Conservation (phyloP, 2,329 filamentous ascomycete species). For the Colletotrichum plurivorum region DNA sequence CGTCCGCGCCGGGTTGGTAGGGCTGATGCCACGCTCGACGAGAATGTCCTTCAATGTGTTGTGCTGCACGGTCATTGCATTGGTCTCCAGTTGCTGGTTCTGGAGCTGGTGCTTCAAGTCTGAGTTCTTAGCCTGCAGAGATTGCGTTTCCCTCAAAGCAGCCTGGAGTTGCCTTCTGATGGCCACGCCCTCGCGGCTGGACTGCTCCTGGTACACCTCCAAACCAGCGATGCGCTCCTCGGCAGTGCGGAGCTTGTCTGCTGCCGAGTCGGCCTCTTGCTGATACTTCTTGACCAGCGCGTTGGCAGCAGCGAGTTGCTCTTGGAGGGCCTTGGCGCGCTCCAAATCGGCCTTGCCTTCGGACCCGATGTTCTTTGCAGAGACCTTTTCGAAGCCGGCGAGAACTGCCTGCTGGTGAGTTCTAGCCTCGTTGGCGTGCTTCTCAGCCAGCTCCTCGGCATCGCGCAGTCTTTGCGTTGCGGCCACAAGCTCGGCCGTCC, state of each 20-base stretch:
- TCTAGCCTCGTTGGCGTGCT: slow-evolving; percentile 87
- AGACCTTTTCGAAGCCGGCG: slow-evolving; percentile 83
- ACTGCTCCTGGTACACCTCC: slow-evolving; percentile 97
- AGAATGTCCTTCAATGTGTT: slow-evolving; percentile 94
- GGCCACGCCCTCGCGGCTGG: slow-evolving; percentile 90
- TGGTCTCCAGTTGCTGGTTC: slow-evolving; percentile 92
- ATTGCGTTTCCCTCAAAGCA: slow-evolving; percentile 85
- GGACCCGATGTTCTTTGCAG: slow-evolving; percentile 65
- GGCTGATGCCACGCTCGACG: slow-evolving; percentile 88
- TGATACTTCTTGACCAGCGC: slow-evolving; percentile 89
- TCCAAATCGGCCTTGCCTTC: slow-evolving; percentile 69
- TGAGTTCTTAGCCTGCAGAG: slow-evolving; percentile 83
- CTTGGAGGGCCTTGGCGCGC: slow-evolving; percentile 80
- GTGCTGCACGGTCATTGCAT: slow-evolving; percentile 92
- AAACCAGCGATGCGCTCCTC: slow-evolving; percentile 97
- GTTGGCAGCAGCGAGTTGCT: slow-evolving; percentile 84
- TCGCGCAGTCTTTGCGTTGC: slow-evolving; percentile 83
- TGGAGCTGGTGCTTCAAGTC: slow-evolving; percentile 88
- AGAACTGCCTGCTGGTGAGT: slow-evolving; percentile 88
- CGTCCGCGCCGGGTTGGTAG: slow-evolving; percentile 78
- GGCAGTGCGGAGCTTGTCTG: slow-evolving; percentile 90
- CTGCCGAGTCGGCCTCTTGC: slow-evolving; percentile 86
- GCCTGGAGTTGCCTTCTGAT: slow-evolving; percentile 92
- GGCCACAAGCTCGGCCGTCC: slow-evolving; percentile 82
- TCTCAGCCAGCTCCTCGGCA: slow-evolving; percentile 89